Evolutionary conservation across 2,329 filamentous ascomycete species (phyloP), one percentile per base, ranked within the genome.

Genomic region (Penicillium sclerotiorum): DNA sequence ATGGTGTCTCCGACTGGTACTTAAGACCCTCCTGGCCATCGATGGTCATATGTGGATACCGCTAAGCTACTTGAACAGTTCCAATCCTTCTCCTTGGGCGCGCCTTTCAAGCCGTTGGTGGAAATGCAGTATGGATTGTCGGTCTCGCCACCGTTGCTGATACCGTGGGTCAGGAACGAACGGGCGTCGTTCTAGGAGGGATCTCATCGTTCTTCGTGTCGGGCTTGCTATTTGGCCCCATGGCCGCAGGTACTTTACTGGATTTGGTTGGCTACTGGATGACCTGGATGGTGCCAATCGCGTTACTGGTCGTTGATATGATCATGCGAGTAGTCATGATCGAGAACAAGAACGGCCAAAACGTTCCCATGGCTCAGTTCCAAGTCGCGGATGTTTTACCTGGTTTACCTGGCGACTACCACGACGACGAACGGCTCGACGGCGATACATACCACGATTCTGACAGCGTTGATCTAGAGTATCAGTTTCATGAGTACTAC

Each of bases 211-310:
- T 64, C 30, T 56, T 60, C 8, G 53, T 47, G 2, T 50, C 58
- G 3, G 65, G 64, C 2, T 48, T 59, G 8, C 49, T 66, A 8
- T 42, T 52, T 7, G 65, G 64, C 1, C 65, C 66, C 1, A 59
- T 61, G 39, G 33, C 61, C 1, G 51, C 55, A 4, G 66, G 66
- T 1, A 27, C 53, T 2, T 40, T 69, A 1, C 51, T 67, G 17
- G 39, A 64, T 22, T 28, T 57, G 8, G n/a, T 58, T 3, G 66
- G 66, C 18, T 67, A 68, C 39, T 66, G 60, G 62, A 28, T 53
- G 1, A 59, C 62, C 2, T 68, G 63, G 63, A 50, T 46, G 1
- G 55, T 50, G 8, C 56, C 63, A 1, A 36, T 66, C 12, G 44
- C 47, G 0, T 35, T 68, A 12, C 49, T 68, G 2, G 21, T 48